Evolutionary conservation across 495 filamentous ascomycete genomes (phyloP), one percentile per base, ranked within the genome.

Genomic region (Aspergillus indologenus): DNA sequence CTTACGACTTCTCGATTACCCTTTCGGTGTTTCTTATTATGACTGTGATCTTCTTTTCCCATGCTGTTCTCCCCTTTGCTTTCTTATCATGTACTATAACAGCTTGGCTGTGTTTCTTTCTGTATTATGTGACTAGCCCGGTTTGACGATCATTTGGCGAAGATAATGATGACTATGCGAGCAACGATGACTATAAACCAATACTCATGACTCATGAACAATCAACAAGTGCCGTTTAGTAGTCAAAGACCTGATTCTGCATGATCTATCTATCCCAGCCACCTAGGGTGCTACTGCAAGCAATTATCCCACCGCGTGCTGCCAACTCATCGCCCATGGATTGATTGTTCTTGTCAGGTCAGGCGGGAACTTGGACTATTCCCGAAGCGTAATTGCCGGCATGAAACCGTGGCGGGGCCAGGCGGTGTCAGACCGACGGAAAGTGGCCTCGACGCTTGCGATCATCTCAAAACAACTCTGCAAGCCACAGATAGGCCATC

Each of bases 381-480:
- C 34, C 34, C 5, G 34, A 40, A 40, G 12, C 34, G 34, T 40
- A 40, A 51, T 6, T 31, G 47, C 47, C 47, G 47, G 47, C 47
- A 50, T 50, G 47, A 51, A 51, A 51, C 48, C 23, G 43, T 56
- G 53, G 53, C 53, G 40, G 53, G 44, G 47, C 53, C 43, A 56
- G 53, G 53, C 53, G 53, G 53, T 56, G 43, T 45, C 53, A 24
- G 19, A 51, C 48, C 23, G 12, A 47, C 22, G 19, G 22, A 51
- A 51, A 17, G 48, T 51, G 48, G 61, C 56, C 56, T 59, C 23
- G 61, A 56, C 56, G 51, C 52, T 40, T 29, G 48, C 54, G 49
- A 54, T 56, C 46, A 44, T 56, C 47, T 20, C 34, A 45, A 58
- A 59, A 50, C 56, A 52, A 45, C n/a, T 50, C 42, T 45, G 48